Base-by-base conservation (phyloP, 768 basidiomycete genomes). In the Boletus subcaerulescens region DNA sequence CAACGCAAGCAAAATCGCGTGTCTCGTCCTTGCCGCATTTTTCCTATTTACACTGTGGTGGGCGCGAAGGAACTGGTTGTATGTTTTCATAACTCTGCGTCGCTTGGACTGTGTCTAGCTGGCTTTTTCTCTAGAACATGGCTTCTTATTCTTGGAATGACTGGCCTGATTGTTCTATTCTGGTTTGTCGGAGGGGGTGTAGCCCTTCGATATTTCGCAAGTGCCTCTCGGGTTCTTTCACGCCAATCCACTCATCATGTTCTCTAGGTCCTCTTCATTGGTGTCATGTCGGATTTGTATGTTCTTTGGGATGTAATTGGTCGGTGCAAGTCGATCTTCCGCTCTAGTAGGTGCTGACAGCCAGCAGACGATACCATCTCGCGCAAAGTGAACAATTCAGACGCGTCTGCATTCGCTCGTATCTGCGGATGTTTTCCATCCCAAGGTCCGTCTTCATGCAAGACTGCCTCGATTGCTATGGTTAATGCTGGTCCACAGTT, bases 11-110 rank as follows among this genome's bases (percentile, higher is more conserved):
- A 96, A 96, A 67, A 65, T 93, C 43, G 93, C 91, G 1, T 83
- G 83, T 20, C 69, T 96, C 20, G 84, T 86, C 10, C 77, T 96
- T 47, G 93, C 85, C 10, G 88, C 70, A n/a, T 90, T 93, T 71
- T 95, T 94, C 74, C 59, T 95, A 32, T 77, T 94, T 61, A 93
- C 91, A 1, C 77, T 94, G 4, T 96, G 91, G 90, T 91, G 90
- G 89, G 89, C 89, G 9, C 76, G 87, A 46, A 77, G 75, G 58
- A 89, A 89, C 65, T 79, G 82, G 76, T 60, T 95, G 87, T 90
- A 60, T 63, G 85, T 73, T 12, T 24, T 41, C 38, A 26, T 18
- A 10, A 5, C 6, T 32, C 32, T 12, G n/a, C 10, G 3, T n/a
- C 33, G n/a, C 13, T 12, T 36, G 35, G 33, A 35, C 35, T 20